Evolutionary conservation across 108 stramenopile genomes (phyloP).

Genomic region (Skeletonema potamos): DNA sequence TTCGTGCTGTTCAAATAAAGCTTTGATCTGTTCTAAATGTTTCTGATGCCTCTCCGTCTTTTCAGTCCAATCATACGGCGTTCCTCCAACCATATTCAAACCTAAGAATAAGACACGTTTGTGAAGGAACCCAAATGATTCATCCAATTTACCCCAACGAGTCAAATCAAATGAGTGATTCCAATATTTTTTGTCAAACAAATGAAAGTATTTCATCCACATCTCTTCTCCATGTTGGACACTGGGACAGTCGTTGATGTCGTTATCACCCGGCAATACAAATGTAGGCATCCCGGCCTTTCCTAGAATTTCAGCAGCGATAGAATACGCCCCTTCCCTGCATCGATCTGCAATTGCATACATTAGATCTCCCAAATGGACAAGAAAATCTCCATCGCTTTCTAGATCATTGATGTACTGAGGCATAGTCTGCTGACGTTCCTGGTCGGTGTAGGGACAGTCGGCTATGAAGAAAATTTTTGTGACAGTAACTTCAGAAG

Average conservation of each 20-base stretch:
- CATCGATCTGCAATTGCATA: not conserved
- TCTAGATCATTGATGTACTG: slow-evolving; percentile 42
- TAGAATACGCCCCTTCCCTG: not conserved
- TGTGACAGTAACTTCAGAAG: slow-evolving; percentile 7
- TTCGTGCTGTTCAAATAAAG: not conserved
- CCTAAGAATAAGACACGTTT: slow-evolving; percentile 66
- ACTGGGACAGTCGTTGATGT: slow-evolving; percentile 68
- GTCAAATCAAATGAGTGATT: slow-evolving; percentile 23
- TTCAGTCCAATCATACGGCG: slow-evolving; percentile 28
- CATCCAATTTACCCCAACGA: slow-evolving; percentile 42
- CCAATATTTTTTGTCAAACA: slow-evolving; percentile 47
- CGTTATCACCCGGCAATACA: slow-evolving; percentile 72
- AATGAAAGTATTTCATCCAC: slow-evolving; percentile 58
- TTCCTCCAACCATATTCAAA: slow-evolving; percentile 58
- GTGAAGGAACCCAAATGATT: slow-evolving; percentile 55
- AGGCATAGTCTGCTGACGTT: slow-evolving; percentile 42
- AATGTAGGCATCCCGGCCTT: slow-evolving; percentile 52
- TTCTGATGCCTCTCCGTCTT: slow-evolving; percentile 45
- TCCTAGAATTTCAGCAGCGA: slow-evolving; percentile 22
- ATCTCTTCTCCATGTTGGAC: slow-evolving; percentile 23
- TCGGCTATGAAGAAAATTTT: slow-evolving; percentile 53
- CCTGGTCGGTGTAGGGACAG: slow-evolving; percentile 45
- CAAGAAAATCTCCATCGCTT: slow-evolving; percentile 63
- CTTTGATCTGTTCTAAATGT: slow-evolving; percentile 13
- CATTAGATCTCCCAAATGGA: slow-evolving; percentile 72